These are phyloP conservation scores for Pichia occidentalis DNA, from an alignment of 805 yeast species.

Conservation along the genomic window DNA sequence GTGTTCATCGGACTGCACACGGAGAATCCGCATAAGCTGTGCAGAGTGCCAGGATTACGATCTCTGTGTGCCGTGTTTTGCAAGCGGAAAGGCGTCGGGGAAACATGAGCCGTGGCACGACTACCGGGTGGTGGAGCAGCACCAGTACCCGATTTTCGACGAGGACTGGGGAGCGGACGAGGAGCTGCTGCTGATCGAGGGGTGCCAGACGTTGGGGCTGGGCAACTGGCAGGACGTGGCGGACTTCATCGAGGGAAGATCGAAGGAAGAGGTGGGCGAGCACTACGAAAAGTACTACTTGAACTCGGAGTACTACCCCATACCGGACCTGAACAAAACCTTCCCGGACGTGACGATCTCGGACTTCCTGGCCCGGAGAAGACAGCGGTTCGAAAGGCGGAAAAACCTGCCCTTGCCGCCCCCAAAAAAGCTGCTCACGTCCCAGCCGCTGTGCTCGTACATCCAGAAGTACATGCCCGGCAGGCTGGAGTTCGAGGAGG, in stretches of 20 bases:
- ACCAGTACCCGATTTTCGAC: constrained; percentile 86
- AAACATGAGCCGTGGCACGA: constrained; percentile 93
- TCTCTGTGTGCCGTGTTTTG: constrained; percentile 95
- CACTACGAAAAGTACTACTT: constrained; percentile 76
- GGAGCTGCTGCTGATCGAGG: constrained; percentile 80
- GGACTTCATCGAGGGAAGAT: constrained; percentile 88
- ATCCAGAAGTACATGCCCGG: constrained; percentile 99
- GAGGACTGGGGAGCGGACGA: constrained; percentile 98
- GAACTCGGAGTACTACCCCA: constrained; percentile 67
- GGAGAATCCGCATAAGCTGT: constrained; percentile 83
- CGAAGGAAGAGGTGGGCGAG: constrained; percentile 82
- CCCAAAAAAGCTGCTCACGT: constrained; percentile 81
- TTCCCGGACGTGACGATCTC: constrained; percentile 58
- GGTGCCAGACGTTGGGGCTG: constrained; percentile 83
- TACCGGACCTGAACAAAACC: constrained; percentile 76
- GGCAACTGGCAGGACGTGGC: constrained; percentile 99
- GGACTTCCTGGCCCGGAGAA: constrained; percentile 62
- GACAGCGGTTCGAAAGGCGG: constrained; percentile 64
- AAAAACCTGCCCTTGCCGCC: constrained; percentile 74
- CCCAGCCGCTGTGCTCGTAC: constrained; percentile 94
- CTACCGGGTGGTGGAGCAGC: constrained; percentile 87
- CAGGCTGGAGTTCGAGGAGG: constrained; percentile 91
- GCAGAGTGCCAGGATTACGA: constrained; percentile 93
- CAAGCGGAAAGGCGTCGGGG: constrained; percentile 72
- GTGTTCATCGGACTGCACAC: constrained; percentile 93